A percentile compares a stretch with the other conserved stretches of the same genome.
phyloP scores from a whole-genome alignment of 1,284 basidiomycete genomes.

The Naganishia liquefaciens region DNA sequence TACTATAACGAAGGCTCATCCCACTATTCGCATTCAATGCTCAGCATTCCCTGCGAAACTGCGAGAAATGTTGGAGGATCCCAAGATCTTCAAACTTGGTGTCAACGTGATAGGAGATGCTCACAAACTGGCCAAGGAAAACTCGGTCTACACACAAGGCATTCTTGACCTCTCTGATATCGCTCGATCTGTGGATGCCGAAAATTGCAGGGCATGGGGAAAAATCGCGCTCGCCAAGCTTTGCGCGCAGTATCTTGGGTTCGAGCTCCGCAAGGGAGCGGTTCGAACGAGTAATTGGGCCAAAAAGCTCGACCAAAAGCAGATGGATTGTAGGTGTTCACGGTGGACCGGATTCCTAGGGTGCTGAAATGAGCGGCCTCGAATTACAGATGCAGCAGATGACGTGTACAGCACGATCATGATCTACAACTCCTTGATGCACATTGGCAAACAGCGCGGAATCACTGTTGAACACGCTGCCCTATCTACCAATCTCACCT shows the following conservation, averaged over 20 bases:
- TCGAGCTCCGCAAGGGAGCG: slow-evolving; percentile 43
- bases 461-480: slow-evolving; percentile 34
- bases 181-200: slow-evolving; percentile 46
- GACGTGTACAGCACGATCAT: slow-evolving; percentile 51
- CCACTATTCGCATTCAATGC: neutral
- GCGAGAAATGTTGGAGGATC: slow-evolving; percentile 44
- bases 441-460: slow-evolving; percentile 33
- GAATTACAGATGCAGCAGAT: slow-evolving; percentile 51
- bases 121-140: slow-evolving; percentile 50
- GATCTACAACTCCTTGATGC: slow-evolving; percentile 39
- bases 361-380: neutral
- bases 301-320: slow-evolving; percentile 38
- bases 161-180: slow-evolving; percentile 51
- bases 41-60: slow-evolving; percentile 43
- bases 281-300: slow-evolving; percentile 51
- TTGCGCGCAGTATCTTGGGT: slow-evolving; percentile 43
- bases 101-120: slow-evolving; percentile 52
- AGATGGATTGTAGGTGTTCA: slow-evolving; percentile 48
- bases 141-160: slow-evolving; percentile 34
- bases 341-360: neutral
- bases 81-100: slow-evolving; percentile 47
- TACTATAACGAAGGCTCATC: neutral
- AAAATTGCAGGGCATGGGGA: slow-evolving; percentile 38
- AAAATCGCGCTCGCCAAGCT: slow-evolving; percentile 50
- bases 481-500: slow-evolving; percentile 11